Percentiles rank a stretch among this genome's conserved stretches.
Evolutionary conservation across 2,329 filamentous ascomycete genomes (phyloP).

Genomic region (Neonectria hederae): DNA sequence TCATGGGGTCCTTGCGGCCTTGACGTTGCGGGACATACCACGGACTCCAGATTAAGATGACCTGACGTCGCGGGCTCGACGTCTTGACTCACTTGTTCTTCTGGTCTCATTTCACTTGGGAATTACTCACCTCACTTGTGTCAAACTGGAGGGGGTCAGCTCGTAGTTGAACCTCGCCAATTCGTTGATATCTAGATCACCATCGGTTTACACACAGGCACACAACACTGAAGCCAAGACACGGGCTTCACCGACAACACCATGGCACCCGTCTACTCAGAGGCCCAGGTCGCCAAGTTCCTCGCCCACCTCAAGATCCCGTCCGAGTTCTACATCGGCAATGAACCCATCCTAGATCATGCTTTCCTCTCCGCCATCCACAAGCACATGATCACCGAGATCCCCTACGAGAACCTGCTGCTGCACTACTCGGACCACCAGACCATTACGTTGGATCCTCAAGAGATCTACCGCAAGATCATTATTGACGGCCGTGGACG

Average conservation of each 20-base stretch:
- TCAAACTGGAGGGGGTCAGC: neutral
- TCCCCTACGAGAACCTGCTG: slow-evolving; percentile 66
- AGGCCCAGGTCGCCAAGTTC: slow-evolving; percentile 44
- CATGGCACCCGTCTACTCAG: slow-evolving; percentile 43
- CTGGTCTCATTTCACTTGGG: slow-evolving; percentile 12
- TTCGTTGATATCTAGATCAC: neutral
- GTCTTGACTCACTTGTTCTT: slow-evolving; percentile 24
- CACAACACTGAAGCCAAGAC: neutral
- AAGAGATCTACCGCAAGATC: slow-evolving; percentile 60
- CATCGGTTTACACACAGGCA: neutral
- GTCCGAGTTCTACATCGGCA: slow-evolving; percentile 39
- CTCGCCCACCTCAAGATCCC: slow-evolving; percentile 42
- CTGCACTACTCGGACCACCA: slow-evolving; percentile 60
- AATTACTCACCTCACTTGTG: slow-evolving; percentile 5
- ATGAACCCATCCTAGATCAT: slow-evolving; percentile 41
- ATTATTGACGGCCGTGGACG: slow-evolving; percentile 52
- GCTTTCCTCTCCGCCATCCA: slow-evolving; percentile 53
- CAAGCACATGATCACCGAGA: slow-evolving; percentile 56
- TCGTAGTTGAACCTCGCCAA: neutral
- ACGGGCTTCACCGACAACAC: neutral
- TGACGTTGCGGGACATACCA: slow-evolving; percentile 19
- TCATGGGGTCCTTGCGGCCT: slow-evolving; percentile 14
- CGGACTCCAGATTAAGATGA: slow-evolving; percentile 21
- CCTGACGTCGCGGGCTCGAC: slow-evolving; percentile 24
- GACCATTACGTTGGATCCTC: slow-evolving; percentile 54